Percentiles rank a stretch among this genome's conserved stretches.
phyloP scores from a whole-genome alignment of 768 basidiomycete genomes.

The Atractiella rhizophila region DNA sequence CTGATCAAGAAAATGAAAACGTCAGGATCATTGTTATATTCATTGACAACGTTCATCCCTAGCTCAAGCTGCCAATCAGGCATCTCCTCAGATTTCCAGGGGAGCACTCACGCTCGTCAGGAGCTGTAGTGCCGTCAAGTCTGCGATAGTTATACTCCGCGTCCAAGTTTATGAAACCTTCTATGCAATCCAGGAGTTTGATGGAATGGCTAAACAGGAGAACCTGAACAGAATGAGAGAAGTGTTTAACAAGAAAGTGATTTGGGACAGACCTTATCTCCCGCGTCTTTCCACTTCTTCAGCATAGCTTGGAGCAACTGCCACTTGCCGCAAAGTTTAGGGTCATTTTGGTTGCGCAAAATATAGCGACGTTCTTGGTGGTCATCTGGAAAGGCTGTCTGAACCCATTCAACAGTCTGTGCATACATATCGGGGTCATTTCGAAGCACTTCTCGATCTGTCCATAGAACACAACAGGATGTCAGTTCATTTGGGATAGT shows the following conservation, averaged over 20 bases:
- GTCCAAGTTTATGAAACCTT: slow-evolving; percentile 7
- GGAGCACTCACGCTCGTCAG: slow-evolving; percentile 35
- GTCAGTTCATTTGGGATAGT: not conserved
- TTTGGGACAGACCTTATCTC: slow-evolving; percentile 76
- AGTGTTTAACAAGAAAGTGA: slow-evolving; percentile 31
- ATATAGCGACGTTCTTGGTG: slow-evolving; percentile 21
- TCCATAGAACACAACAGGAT: not conserved
- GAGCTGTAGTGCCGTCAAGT: slow-evolving; percentile 49
- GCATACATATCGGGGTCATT: slow-evolving; percentile 41
- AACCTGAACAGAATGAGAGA: not conserved
- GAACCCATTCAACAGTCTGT: slow-evolving; percentile 37
- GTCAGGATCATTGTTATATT: slow-evolving; percentile 52
- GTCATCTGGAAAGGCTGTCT: slow-evolving; percentile 37
- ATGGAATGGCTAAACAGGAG: slow-evolving; percentile 4
- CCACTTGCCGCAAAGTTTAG: slow-evolving; percentile 60
- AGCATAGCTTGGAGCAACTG: slow-evolving; percentile 47
- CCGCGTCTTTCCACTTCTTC: slow-evolving; percentile 36
- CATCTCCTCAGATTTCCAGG: no score
- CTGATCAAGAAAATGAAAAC: slow-evolving; percentile 68
- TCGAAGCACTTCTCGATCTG: slow-evolving; percentile 30
- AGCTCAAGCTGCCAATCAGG: not conserved
- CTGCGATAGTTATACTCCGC: slow-evolving; percentile 14
- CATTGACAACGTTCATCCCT: slow-evolving; percentile 16
- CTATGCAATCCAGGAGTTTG: slow-evolving; percentile 7
- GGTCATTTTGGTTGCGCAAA: no score